phyloP scores from a whole-genome alignment of 257 asterid genomes.

The Solanum sitiens region DNA sequence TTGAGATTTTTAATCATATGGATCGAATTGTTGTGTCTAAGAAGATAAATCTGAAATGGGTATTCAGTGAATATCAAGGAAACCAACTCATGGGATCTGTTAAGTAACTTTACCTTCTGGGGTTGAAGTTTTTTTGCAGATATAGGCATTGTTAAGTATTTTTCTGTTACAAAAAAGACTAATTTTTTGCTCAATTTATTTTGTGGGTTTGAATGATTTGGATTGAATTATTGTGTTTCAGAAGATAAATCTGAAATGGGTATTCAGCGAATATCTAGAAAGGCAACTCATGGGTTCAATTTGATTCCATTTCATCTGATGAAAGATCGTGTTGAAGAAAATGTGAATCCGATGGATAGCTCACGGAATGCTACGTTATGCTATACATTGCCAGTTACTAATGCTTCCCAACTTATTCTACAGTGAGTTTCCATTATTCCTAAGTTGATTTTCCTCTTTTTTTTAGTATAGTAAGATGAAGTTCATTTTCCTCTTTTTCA shows the following conservation, averaged over 20 bases:
- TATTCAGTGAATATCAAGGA: slow-evolving; percentile 50
- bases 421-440: slow-evolving; percentile 30
- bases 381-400: slow-evolving; percentile 52
- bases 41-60: slow-evolving; percentile 29
- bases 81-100: slow-evolving; percentile 15
- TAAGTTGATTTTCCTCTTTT: not conserved
- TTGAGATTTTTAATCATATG: not conserved
- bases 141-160: not conserved
- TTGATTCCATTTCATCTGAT: slow-evolving; percentile 43
- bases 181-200: not conserved
- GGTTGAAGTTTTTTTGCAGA: not conserved
- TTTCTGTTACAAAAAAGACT: not conserved
- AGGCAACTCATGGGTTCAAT: slow-evolving; percentile 54
- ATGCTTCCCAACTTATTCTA: slow-evolving; percentile 43
- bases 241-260: slow-evolving; percentile 30
- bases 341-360: slow-evolving; percentile 8
- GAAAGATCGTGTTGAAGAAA: slow-evolving; percentile 19
- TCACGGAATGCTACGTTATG: slow-evolving; percentile 38
- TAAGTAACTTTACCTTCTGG: not conserved
- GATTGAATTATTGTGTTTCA: slow-evolving; percentile 4
- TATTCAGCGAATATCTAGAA: slow-evolving; percentile 53
- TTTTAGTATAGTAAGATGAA: not conserved
- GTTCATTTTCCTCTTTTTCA: not conserved
- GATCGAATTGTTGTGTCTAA: slow-evolving; percentile 2
- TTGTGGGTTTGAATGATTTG: not conserved